These are phyloP conservation scores for Mortierella sp. DNA, from an alignment of 371 early-diverging fungal genomes.

Conservation along the genomic window DNA sequence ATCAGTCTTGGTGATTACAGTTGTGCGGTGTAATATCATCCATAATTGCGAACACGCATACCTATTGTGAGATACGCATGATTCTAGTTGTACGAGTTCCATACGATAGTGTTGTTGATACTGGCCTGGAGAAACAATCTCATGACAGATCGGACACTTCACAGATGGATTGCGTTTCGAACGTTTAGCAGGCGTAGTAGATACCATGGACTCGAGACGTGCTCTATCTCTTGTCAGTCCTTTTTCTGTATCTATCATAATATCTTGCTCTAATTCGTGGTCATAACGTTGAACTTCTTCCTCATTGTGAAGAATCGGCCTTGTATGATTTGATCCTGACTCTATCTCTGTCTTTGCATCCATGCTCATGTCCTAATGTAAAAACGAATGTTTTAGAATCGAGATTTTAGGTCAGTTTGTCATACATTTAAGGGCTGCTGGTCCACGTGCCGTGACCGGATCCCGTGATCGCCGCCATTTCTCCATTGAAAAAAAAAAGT, in stretches of 20 bases:
- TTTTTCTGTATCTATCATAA: constrained; percentile 9
- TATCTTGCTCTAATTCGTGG: constrained; percentile 3
- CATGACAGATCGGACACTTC: constrained; percentile 71
- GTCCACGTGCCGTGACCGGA: no score
- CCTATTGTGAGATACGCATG: constrained; percentile 50
- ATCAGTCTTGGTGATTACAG: no score
- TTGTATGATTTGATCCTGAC: not conserved
- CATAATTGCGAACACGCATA: no score
- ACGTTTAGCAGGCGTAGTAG: constrained; percentile 26
- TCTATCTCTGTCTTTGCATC: constrained; percentile 12
- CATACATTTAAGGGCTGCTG: no score
- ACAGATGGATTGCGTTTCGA: constrained; percentile 52
- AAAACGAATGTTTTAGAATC: no score
- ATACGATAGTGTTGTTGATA: constrained; percentile 67
- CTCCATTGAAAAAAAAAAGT: no score
- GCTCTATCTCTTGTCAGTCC: not conserved
- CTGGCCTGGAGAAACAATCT: constrained; percentile 62
- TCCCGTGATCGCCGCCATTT: no score
- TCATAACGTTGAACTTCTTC: not conserved
- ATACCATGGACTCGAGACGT: not conserved
- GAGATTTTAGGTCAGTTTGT: no score
- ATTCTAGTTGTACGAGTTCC: constrained; percentile 63
- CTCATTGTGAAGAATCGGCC: not conserved
- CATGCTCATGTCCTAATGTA: constrained; percentile 4
- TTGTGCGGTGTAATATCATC: no score